These are phyloP conservation scores for Ligustrum vulgare DNA, from an alignment of 257 asterid genomes.

Conservation along the genomic window DNA sequence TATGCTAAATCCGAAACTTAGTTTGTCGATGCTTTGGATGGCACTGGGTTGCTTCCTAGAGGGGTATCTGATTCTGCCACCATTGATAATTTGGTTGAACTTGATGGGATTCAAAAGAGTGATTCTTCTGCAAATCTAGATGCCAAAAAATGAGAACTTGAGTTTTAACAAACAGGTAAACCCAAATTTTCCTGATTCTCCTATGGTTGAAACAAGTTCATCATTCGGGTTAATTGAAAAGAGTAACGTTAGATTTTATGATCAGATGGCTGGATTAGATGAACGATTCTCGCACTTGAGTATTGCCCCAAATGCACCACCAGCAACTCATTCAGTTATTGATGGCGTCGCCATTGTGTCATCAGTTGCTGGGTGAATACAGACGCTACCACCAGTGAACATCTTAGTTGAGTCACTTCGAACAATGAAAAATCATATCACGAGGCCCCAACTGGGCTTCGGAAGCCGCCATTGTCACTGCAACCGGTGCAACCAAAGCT, in stretches of 20 bases:
- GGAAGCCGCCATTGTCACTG: slow-evolving; percentile 73
- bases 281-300: slow-evolving; percentile 55
- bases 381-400: slow-evolving; percentile 30
- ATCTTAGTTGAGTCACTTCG: slow-evolving; percentile 24
- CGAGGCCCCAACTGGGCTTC: slow-evolving; percentile 22
- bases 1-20: too few species aligned
- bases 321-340: slow-evolving; percentile 26
- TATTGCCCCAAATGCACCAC: slow-evolving; percentile 35
- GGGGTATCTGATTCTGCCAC: slow-evolving; percentile 67
- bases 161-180: too few species aligned
- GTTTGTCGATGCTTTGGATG: slow-evolving; percentile 72
- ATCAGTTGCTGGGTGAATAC: slow-evolving; percentile 16
- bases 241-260: background rate
- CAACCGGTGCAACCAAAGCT: slow-evolving; percentile 56
- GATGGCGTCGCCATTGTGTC: slow-evolving; percentile 12
- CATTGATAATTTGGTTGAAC: slow-evolving; percentile 42
- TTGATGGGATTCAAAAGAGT: slow-evolving; percentile 40
- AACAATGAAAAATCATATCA: too few species aligned
- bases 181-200: too few species aligned
- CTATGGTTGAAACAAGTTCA: too few species aligned
- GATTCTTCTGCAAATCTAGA: too few species aligned
- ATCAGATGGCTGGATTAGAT: slow-evolving; percentile 41
- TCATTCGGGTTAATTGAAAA: slow-evolving; percentile 53
- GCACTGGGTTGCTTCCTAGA: slow-evolving; percentile 55
- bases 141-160: too few species aligned